Conservation (phyloP, 495 filamentous ascomycete species). For the Hypoxylon trugodes region DNA sequence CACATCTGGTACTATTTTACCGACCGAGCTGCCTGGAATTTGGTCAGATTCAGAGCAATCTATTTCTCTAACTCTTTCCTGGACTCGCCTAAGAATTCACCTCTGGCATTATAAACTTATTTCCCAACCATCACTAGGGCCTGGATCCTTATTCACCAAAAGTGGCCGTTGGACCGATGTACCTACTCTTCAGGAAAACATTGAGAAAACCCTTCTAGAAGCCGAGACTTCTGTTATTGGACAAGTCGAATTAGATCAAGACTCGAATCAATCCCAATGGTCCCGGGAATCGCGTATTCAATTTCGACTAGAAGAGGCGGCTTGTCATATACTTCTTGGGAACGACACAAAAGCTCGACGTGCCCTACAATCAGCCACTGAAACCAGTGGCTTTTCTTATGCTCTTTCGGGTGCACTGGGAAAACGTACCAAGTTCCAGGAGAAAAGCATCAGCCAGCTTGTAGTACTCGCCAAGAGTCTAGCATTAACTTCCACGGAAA, state of each 20-base stretch:
- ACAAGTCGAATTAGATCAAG: constrained; percentile 51
- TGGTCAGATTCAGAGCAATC: constrained; percentile 15
- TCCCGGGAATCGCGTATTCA: constrained; percentile 59
- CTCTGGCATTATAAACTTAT: constrained; percentile 91
- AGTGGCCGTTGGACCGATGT: constrained; percentile 59
- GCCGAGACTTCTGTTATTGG: constrained; percentile 40
- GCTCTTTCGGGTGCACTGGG: constrained; percentile 85
- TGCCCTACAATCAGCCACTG: constrained; percentile 72
- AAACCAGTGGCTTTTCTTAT: constrained; percentile 75
- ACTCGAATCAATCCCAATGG: constrained; percentile 35
- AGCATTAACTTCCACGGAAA: constrained; percentile 19
- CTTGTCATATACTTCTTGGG: constrained; percentile 85
- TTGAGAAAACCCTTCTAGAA: constrained; percentile 49
- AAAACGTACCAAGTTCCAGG: constrained; percentile 92
- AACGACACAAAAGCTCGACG: constrained; percentile 77
- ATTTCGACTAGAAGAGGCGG: constrained; percentile 81
- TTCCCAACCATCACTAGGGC: constrained; percentile 71
- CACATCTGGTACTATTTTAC: constrained; percentile 48
- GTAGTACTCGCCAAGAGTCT: constrained; percentile 87
- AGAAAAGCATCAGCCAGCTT: constrained; percentile 87
- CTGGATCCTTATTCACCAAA: constrained; percentile 54
- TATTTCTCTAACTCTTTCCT: constrained; percentile 46
- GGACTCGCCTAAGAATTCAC: constrained; percentile 72
- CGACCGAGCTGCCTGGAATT: constrained; percentile 20
- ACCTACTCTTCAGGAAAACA: constrained; percentile 55